Evolutionary conservation across 176 grass and related monocot species (phyloP).

Genomic region (Areca catechu): DNA sequence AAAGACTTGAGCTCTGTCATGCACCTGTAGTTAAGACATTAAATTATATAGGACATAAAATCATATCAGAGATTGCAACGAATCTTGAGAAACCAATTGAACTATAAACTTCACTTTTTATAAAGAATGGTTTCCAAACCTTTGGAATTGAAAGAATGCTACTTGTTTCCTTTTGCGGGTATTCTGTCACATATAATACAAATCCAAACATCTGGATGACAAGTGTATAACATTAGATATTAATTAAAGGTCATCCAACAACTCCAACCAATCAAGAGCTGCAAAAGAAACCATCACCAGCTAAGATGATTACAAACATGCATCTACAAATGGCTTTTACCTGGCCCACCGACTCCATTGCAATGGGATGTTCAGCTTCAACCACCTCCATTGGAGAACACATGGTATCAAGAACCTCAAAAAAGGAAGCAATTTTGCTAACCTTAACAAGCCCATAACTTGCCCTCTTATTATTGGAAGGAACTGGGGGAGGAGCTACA

Average conservation of each 20-base stretch:
- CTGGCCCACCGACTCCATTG: slow-evolving; percentile 40
- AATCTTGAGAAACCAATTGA: no score
- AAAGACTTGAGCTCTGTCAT: slow-evolving; percentile 95
- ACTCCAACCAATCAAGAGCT: neutral
- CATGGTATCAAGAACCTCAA: slow-evolving; percentile 46
- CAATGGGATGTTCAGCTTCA: slow-evolving; percentile 67
- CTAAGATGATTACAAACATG: neutral
- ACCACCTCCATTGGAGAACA: slow-evolving; percentile 40
- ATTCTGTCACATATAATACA: slow-evolving; percentile 68
- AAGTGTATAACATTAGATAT: slow-evolving; percentile 22
- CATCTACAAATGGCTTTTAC: no score
- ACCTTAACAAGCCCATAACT: slow-evolving; percentile 63
- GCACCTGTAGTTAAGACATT: slow-evolving; percentile 44
- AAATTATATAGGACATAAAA: neutral
- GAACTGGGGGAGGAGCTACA: slow-evolving; percentile 42
- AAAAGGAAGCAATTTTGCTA: slow-evolving; percentile 52
- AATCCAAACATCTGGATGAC: slow-evolving; percentile 88
- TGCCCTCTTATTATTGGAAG: slow-evolving; percentile 53
- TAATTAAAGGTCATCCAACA: neutral
- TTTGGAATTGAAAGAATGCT: slow-evolving; percentile 65
- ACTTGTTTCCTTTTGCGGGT: slow-evolving; percentile 34
- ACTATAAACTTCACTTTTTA: no score
- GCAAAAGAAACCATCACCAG: neutral
- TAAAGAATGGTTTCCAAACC: slow-evolving; percentile 24
- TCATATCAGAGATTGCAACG: no score